These are phyloP conservation scores for Chlorella vulgaris DNA, from an alignment of 139 green algal species.

Conservation along the genomic window DNA sequence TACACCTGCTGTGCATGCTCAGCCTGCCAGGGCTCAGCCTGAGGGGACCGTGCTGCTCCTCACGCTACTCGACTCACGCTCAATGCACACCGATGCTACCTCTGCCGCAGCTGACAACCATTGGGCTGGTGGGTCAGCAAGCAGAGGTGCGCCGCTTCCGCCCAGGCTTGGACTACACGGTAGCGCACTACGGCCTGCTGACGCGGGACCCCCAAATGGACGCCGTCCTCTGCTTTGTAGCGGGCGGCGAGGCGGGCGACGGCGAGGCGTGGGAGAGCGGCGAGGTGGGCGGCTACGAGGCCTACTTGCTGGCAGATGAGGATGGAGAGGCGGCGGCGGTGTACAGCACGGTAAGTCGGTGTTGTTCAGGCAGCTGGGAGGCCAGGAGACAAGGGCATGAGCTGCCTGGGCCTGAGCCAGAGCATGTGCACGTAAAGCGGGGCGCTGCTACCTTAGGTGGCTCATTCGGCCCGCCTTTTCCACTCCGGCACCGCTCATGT, in stretches of 20 bases:
- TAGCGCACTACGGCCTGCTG: constrained; percentile 78
- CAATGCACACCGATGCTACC: background rate
- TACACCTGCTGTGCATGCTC: no score
- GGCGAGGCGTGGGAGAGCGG: constrained; percentile 57
- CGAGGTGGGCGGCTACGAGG: constrained; percentile 86
- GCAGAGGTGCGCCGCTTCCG: constrained; percentile 79
- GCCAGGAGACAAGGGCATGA: no score
- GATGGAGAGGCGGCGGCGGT: constrained; percentile 60
- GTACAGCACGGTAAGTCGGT: constrained; percentile 58
- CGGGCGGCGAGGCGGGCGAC: constrained; percentile 43
- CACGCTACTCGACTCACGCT: no score
- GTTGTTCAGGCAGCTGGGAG: background rate
- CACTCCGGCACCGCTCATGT: no score
- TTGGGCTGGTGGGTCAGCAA: constrained; percentile 52
- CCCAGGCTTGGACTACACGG: constrained; percentile 85
- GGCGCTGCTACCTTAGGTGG: no score
- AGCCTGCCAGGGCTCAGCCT: no score
- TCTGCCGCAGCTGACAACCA: constrained; percentile 43
- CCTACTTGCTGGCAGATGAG: constrained; percentile 83
- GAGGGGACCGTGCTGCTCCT: background rate
- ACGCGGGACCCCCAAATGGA: constrained; percentile 45
- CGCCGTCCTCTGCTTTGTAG: constrained; percentile 82
- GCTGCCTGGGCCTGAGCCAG: no score
- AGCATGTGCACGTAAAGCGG: no score
- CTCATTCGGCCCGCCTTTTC: no score